Percentiles rank a stretch among this genome's conserved stretches.
Evolutionary conservation across 768 basidiomycete species (phyloP).

Genomic region (Pulveroboletus sp.): DNA sequence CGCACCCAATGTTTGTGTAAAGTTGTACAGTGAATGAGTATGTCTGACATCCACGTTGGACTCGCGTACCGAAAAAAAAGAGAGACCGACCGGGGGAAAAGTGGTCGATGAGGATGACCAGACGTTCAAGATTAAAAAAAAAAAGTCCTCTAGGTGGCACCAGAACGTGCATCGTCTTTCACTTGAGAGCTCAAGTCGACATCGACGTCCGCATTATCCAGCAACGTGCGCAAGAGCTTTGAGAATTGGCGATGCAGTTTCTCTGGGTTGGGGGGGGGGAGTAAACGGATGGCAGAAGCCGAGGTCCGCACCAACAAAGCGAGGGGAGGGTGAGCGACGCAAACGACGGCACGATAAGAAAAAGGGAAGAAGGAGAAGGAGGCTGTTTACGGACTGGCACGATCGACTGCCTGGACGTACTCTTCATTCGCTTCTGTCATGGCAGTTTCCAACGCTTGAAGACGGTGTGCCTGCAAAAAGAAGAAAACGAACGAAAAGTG

Average conservation of each 20-base stretch:
- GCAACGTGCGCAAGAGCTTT: constrained; percentile 51
- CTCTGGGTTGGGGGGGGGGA: constrained; percentile 33
- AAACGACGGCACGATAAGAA: background rate
- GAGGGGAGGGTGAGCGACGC: background rate
- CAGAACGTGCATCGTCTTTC: background rate
- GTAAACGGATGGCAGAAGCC: background rate
- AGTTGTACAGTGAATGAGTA: too few species aligned
- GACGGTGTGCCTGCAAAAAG: constrained; percentile 52
- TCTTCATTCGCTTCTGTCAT: constrained; percentile 72
- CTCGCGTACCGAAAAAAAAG: too few species aligned
- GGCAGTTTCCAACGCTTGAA: constrained; percentile 63
- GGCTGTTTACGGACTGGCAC: constrained; percentile 57
- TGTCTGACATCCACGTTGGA: too few species aligned
- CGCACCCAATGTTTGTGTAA: too few species aligned
- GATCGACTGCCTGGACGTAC: constrained; percentile 64
- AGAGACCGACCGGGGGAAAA: too few species aligned
- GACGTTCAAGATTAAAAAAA: too few species aligned
- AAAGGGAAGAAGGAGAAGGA: background rate
- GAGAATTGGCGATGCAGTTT: constrained; percentile 56
- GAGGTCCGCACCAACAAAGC: background rate
- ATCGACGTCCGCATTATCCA: constrained; percentile 46
- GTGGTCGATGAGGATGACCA: too few species aligned
- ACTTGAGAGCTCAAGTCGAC: constrained; percentile 15
- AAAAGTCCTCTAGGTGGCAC: background rate
- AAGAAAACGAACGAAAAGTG: background rate